Percentiles rank a stretch among this genome's conserved stretches.
These are phyloP conservation scores for Chrysanthemum lavandulifolium DNA, from an alignment of 129 eudicot species.

Conservation along the genomic window DNA sequence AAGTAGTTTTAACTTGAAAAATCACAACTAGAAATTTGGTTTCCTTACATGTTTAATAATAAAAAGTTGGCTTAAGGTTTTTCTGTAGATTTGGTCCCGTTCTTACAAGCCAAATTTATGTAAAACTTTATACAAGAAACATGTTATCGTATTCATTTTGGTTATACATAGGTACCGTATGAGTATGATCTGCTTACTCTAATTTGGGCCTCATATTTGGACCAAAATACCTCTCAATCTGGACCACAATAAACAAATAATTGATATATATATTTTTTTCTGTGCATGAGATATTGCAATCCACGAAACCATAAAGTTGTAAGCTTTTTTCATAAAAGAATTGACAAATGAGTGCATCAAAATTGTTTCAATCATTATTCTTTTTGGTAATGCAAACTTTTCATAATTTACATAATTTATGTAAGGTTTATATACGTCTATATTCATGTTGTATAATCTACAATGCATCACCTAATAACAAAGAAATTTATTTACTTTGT, in stretches of 20 bases:
- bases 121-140: no score
- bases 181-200: neutral
- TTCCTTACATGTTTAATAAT: no score
- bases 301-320: constrained; percentile 22
- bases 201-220: neutral
- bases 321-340: constrained; percentile 11
- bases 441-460: no score
- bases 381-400: neutral
- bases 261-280: neutral
- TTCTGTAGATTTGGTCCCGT: no score
- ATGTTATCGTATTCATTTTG: neutral
- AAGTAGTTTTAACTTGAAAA: no score
- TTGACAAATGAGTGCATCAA: constrained; percentile 2
- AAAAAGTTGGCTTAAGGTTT: no score
- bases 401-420: no score
- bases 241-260: constrained; percentile 12
- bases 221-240: neutral
- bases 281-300: constrained; percentile 8
- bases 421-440: no score
- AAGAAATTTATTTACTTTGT: no score
- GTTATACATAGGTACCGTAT: neutral
- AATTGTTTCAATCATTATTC: neutral
- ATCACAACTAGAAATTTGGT: no score
- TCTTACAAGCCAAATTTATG: no score
- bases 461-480: no score